Evolutionary conservation across 2,329 filamentous ascomycete genomes (phyloP).

Genomic region (Aspergillus aculeatinus): DNA sequence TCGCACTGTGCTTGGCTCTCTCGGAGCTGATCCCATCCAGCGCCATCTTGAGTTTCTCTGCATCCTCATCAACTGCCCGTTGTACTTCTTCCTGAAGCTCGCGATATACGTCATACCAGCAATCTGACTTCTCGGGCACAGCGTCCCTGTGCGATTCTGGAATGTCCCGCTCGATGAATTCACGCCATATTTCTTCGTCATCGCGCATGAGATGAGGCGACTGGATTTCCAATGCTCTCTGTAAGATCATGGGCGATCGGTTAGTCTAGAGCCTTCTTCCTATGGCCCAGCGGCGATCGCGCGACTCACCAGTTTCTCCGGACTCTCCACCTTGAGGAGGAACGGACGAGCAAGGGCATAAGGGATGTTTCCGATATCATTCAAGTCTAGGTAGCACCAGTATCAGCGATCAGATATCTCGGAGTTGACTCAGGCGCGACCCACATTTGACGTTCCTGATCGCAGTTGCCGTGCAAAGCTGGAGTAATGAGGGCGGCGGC

Average conservation of each 20-base stretch:
- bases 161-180: conserved; percentile 76
- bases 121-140: conserved; percentile 63
- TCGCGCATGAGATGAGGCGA: conserved; percentile 73
- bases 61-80: conserved; percentile 57
- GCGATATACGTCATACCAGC: conserved; percentile 77
- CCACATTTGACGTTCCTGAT: conserved; percentile 40
- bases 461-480: conserved; percentile 37
- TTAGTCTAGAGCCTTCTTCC: background rate
- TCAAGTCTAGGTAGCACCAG: conserved; percentile 49
- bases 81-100: conserved; percentile 63
- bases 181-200: conserved; percentile 72
- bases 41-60: conserved; percentile 57
- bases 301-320: conserved; percentile 65
- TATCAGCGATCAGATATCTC: background rate
- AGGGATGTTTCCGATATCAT: conserved; percentile 69
- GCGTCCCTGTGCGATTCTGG: conserved; percentile 65
- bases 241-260: conserved; percentile 1
- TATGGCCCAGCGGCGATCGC: background rate
- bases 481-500: conserved; percentile 36
- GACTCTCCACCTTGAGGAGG: conserved; percentile 68
- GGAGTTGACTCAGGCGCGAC: conserved; percentile 9
- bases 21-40: conserved; percentile 59
- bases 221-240: conserved; percentile 65
- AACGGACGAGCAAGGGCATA: conserved; percentile 67
- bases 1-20: conserved; percentile 58